phyloP scores from a whole-genome alignment of 192 early-diverging fungal genomes.

The Kappamyces sp. region DNA sequence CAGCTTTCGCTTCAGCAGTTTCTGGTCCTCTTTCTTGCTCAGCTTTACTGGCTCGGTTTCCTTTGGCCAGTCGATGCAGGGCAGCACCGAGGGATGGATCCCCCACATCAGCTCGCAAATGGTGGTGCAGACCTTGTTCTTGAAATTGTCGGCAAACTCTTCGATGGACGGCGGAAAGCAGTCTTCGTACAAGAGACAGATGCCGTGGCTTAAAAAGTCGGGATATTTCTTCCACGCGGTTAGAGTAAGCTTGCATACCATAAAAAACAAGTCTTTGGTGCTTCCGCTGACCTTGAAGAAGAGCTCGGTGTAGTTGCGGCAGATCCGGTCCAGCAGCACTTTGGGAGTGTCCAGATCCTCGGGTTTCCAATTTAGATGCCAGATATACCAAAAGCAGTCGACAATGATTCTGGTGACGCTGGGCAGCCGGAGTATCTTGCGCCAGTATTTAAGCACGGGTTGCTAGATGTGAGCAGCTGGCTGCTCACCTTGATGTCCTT shows the following conservation, averaged over 20 bases:
- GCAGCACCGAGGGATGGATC: neutral
- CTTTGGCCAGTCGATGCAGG: too few relatives aligned
- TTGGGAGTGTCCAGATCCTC: neutral
- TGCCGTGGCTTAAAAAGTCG: neutral
- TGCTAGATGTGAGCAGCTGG: slow-evolving; percentile 3
- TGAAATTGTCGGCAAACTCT: neutral
- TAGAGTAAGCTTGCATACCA: neutral
- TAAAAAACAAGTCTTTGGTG: slow-evolving; percentile 1
- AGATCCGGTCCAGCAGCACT: neutral
- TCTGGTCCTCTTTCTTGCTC: neutral
- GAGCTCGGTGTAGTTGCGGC: neutral
- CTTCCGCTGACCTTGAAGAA: neutral
- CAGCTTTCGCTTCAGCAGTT: neutral
- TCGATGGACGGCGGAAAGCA: neutral
- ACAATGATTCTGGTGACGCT: neutral
- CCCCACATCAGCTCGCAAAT: slow-evolving; percentile 6
- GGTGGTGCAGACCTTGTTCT: slow-evolving; percentile 2
- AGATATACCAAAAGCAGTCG: slow-evolving; percentile 7
- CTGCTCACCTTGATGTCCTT: neutral
- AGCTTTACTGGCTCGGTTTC: too few relatives aligned
- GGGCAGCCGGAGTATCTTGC: neutral
- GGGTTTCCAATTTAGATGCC: neutral
- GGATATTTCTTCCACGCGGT: neutral
- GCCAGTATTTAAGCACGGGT: neutral
- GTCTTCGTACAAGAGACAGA: neutral